These are phyloP conservation scores for Paramecium sexaurelia DNA, from an alignment of 73 alveolate genomes.

Conservation along the genomic window DNA sequence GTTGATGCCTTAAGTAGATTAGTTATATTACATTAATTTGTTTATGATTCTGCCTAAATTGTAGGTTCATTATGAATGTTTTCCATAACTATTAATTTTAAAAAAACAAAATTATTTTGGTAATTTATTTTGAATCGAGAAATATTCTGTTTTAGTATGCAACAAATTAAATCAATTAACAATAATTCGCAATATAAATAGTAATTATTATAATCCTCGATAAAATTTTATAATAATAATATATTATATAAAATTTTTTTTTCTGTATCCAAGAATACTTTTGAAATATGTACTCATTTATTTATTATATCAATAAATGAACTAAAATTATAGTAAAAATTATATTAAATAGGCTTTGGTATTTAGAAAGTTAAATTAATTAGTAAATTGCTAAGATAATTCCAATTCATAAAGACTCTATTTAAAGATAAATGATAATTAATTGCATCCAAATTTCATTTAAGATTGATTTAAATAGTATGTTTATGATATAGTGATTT, in stretches of 20 bases:
- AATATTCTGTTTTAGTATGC: background rate
- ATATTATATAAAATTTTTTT: background rate
- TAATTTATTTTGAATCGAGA: background rate
- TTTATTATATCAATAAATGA: too few relatives aligned
- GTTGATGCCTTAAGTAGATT: background rate
- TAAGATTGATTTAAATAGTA: too few relatives aligned
- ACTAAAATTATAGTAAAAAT: too few relatives aligned
- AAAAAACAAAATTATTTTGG: background rate
- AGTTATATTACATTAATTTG: background rate
- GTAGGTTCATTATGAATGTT: background rate
- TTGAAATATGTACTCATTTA: too few relatives aligned
- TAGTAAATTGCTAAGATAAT: too few relatives aligned
- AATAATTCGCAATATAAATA: background rate
- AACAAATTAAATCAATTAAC: background rate
- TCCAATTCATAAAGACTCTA: too few relatives aligned
- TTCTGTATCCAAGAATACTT: too few relatives aligned
- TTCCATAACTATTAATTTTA: background rate
- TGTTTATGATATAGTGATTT: too few relatives aligned
- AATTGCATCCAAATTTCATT: too few relatives aligned
- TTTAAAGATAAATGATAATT: too few relatives aligned
- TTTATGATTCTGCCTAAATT: background rate
- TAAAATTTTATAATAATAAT: background rate
- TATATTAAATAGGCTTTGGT: too few relatives aligned
- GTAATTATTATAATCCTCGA: background rate
- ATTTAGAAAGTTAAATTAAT: too few relatives aligned